Percentiles rank a stretch among this genome's conserved stretches.
These are phyloP conservation scores for Eucalyptus albens DNA, from an alignment of 345 rosid species.

Conservation along the genomic window DNA sequence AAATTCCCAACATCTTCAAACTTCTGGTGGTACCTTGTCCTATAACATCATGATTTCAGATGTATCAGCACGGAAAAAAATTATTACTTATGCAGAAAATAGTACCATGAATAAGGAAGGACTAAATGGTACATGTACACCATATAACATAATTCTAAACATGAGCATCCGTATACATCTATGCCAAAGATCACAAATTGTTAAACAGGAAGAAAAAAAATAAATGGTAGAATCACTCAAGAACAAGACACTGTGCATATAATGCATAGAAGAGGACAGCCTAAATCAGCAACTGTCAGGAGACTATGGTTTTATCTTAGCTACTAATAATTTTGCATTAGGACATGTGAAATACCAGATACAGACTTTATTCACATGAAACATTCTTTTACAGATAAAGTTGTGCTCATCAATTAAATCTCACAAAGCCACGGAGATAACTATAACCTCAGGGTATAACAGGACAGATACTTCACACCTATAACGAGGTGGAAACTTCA, in stretches of 20 bases:
- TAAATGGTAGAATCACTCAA: background rate
- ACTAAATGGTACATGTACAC: background rate
- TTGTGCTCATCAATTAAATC: background rate
- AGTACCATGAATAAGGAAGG: background rate
- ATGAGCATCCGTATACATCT: too few relatives aligned
- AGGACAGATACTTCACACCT: background rate
- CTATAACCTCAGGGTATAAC: background rate
- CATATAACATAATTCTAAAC: too few relatives aligned
- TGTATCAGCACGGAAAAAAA: background rate
- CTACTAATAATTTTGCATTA: background rate
- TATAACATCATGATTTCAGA: constrained; percentile 10
- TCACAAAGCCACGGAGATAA: background rate
- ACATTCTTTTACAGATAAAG: background rate
- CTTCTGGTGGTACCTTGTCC: constrained; percentile 76
- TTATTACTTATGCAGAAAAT: background rate
- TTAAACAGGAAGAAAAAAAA: background rate
- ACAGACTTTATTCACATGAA: background rate
- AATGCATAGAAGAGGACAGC: background rate
- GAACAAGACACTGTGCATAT: background rate
- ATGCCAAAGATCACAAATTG: background rate
- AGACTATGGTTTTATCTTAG: background rate
- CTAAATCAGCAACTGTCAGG: background rate
- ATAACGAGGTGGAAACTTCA: background rate
- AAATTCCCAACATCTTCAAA: constrained; percentile 93
- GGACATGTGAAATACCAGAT: background rate